A percentile compares a stretch with the other conserved stretches of the same genome.
These are phyloP conservation scores for Russula emetica DNA, from an alignment of 768 basidiomycete species.

Conservation along the genomic window DNA sequence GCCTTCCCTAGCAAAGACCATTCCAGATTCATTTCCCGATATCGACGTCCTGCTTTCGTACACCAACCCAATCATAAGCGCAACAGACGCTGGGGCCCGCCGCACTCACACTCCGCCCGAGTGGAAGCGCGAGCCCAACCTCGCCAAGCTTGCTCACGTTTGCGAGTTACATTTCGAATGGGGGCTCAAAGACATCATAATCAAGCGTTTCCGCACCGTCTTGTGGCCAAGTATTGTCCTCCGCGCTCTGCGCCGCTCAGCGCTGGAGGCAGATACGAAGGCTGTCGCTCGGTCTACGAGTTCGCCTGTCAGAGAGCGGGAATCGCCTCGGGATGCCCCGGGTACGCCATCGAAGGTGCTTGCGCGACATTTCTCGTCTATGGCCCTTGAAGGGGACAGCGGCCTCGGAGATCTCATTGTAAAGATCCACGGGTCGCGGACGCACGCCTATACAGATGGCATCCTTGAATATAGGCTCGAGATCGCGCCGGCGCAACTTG, in stretches of 20 bases:
- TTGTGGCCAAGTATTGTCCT: constrained; percentile 75
- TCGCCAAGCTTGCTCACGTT: constrained; percentile 64
- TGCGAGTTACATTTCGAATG: constrained; percentile 92
- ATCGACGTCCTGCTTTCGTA: constrained; percentile 75
- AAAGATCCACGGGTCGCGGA: constrained; percentile 61
- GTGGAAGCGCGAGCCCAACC: constrained; percentile 59
- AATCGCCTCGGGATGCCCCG: not conserved
- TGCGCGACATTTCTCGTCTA: constrained; percentile 49
- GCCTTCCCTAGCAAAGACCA: constrained; percentile 54
- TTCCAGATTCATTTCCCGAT: constrained; percentile 67
- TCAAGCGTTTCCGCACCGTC: constrained; percentile 78
- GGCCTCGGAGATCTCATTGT: constrained; percentile 48
- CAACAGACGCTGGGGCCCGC: constrained; percentile 44
- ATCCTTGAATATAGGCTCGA: constrained; percentile 78
- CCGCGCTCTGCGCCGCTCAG: constrained; percentile 63
- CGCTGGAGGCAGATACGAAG: constrained; percentile 34
- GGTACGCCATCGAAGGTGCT: constrained; percentile 53
- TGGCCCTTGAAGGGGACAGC: constrained; percentile 36
- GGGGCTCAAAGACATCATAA: constrained; percentile 78
- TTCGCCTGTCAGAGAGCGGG: constrained; percentile 13
- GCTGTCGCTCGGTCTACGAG: constrained; percentile 35
- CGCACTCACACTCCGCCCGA: constrained; percentile 34
- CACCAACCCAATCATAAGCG: constrained; percentile 69
- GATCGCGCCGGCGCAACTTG: constrained; percentile 62
- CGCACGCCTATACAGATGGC: constrained; percentile 66